These are phyloP conservation scores for Xerocomus amazonicus DNA, from an alignment of 1,284 basidiomycete species.

Conservation along the genomic window DNA sequence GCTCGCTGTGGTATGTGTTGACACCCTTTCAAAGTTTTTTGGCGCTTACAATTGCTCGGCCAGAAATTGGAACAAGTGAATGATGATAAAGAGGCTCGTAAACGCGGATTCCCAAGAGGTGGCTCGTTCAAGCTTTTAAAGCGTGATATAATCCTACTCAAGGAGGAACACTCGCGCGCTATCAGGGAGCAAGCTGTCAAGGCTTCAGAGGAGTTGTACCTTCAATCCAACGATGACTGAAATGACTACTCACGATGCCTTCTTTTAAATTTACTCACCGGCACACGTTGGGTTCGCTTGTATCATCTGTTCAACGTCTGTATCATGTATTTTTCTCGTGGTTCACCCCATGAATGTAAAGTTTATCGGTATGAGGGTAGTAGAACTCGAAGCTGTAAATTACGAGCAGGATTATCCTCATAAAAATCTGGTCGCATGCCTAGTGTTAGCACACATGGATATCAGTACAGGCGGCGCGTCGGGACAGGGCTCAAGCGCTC, in stretches of 20 bases:
- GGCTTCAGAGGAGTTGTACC: conserved; percentile 4
- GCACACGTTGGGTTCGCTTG: background rate
- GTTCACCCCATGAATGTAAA: background rate
- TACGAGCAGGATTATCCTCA: background rate
- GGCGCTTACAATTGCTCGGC: conserved; percentile 1
- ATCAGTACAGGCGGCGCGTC: too few species aligned
- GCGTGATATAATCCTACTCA: conserved; percentile 59
- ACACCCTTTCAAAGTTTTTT: conserved; percentile 18
- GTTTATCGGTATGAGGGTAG: background rate
- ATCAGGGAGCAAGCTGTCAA: conserved; percentile 4
- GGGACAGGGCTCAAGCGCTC: background rate
- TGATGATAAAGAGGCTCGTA: conserved; percentile 51
- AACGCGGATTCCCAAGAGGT: conserved; percentile 59
- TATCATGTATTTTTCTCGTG: background rate
- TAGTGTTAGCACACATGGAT: too few species aligned
- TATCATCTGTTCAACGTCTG: background rate
- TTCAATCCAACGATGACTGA: conserved; percentile 6
- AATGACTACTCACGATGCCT: background rate
- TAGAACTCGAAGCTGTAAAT: background rate
- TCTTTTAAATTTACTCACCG: background rate
- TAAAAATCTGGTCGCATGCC: background rate
- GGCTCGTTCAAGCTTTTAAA: conserved; percentile 60
- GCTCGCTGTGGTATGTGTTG: conserved; percentile 47
- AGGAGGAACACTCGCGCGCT: conserved; percentile 36
- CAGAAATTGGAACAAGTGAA: conserved; percentile 50